Evolutionary conservation across 2,329 filamentous ascomycete species (phyloP), one percentile per base, ranked within the genome.

Genomic region (Xylariaceae sp.): DNA sequence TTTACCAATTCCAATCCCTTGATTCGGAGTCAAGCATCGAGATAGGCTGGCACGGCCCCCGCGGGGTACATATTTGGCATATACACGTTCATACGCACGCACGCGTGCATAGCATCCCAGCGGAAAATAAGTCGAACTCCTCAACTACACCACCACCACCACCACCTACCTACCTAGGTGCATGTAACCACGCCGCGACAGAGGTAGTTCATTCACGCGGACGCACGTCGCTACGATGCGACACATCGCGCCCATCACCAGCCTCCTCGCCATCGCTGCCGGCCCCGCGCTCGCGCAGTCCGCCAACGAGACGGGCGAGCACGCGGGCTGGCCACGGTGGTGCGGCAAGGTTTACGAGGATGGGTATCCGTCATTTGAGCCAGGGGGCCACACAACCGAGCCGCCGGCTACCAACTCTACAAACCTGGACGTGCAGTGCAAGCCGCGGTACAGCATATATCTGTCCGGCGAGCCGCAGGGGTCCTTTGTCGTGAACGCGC

Each of bases 341-440:
- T 80, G 78, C 55, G 77, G 78, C 18, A 80, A 79, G 51, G 77
- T 74, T 3, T 79, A 80, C 59, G 59, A 79, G 59, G 57, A 73
- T 6, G 74, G 75, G 68, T 79, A 67, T 52, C 73, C 75, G 0
- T 73, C 71, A 47, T 80, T 78, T 54, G 72, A 79, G 29, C 77
- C 77, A 0, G 78, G 78, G 52, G 78, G 78, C 3, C 71, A 78
- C 62, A 75, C 73, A 0, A 61, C 70, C 10, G 71, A 73, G 56
- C 77, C 77, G 0, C 53, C 66, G 57, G 62, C 21, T 20, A 70
- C 52, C 58, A 71, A 26, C 56, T 62, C 37, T 59, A 70, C 73
- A 2, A 73, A 75, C 23, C 62, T 81, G 2, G 63, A 79, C 52
- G 65, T 81, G 41, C 76, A 78, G 48, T 71, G 80, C 61, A 71